Base-by-base conservation (phyloP, 495 filamentous ascomycete genomes). In the Pyrenula aspistea region DNA sequence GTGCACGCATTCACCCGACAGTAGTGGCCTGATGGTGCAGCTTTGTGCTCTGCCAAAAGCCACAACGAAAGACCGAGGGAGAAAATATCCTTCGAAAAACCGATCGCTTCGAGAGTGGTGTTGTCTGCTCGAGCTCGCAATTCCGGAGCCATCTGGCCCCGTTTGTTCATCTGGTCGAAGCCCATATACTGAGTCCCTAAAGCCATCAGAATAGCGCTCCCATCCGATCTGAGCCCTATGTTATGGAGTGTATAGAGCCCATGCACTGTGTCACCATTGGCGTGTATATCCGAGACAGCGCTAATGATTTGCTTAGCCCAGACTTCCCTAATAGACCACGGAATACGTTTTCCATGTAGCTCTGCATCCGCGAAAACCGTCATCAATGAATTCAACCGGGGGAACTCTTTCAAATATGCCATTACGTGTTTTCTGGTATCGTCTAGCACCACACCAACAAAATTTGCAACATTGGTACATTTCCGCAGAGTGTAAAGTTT, bases 21-120 rank as follows among this genome's bases (percentile, higher is more conserved):
- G 54, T 31, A 36, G 22, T 25, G 24, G n/a, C 55, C 57, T 22
- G 21, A 21, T 25, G 24, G 22, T 25, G 15, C 53, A 10, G 21
- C 36, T 36, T 59, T 59, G 22, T 59, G 57, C 36, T 59, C 55
- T 25, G 54, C 54, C 4, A 59, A 22, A 49, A 56, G 54, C 57
- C 57, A 59, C 12, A 59, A 22, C 11, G 55, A 24, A 21, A 57
- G 47, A 2, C 55, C 57, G 21, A 59, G 54, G 31, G 57, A 53
- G 42, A 59, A 59, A 22, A 59, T 51, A 36, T 59, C 57, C 8
- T 54, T 59, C 54, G 21, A 25, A 51, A 56, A 59, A 24, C 22
- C 51, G 15, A 15, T 42, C 31, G 8, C 4, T 4, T 42, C 31
- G 15, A 15, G 15, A 21, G 8, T 20, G 8, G 22, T 20, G 50